phyloP scores from a whole-genome alignment of 2,329 filamentous ascomycete genomes.

The Talaromyces sp. region DNA sequence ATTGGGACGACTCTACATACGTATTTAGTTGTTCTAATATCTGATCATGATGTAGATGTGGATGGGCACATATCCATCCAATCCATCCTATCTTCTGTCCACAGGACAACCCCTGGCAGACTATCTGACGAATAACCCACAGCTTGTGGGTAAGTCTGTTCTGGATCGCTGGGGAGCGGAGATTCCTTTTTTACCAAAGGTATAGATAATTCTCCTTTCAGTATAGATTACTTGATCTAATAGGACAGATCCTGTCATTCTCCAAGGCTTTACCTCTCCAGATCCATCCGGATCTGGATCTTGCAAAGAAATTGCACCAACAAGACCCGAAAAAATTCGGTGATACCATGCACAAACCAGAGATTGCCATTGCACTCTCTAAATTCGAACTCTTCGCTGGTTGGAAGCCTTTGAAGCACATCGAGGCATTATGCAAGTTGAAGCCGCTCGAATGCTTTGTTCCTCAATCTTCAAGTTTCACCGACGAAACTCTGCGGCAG shows the following conservation, averaged over 20 bases:
- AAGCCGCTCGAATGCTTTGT: conserved; percentile 59
- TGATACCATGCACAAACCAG: conserved; percentile 77
- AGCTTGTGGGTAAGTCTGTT: conserved; percentile 65
- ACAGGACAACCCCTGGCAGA: conserved; percentile 67
- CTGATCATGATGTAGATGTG: conserved; percentile 55
- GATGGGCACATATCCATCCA: conserved; percentile 76
- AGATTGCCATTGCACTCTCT: conserved; percentile 72
- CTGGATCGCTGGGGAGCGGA: conserved; percentile 65
- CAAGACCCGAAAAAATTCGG: conserved; percentile 67
- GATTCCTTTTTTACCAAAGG: conserved; percentile 73
- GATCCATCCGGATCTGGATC: conserved; percentile 71
- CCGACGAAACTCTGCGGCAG: conserved; percentile 60
- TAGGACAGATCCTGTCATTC: conserved; percentile 66
- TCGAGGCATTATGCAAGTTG: conserved; percentile 61
- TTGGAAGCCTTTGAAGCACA: conserved; percentile 67
- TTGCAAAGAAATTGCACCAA: conserved; percentile 66
- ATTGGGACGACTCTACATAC: too few species aligned
- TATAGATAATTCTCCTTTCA: conserved; percentile 20
- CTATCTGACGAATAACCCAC: conserved; percentile 64
- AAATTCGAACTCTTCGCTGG: conserved; percentile 77
- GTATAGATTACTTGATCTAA: background rate
- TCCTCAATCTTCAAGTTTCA: conserved; percentile 53
- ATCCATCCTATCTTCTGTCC: conserved; percentile 65
- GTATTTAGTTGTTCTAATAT: background rate
- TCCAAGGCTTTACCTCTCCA: conserved; percentile 74